Base-by-base conservation (phyloP, 768 basidiomycete species). In the Auricularia sp. region DNA sequence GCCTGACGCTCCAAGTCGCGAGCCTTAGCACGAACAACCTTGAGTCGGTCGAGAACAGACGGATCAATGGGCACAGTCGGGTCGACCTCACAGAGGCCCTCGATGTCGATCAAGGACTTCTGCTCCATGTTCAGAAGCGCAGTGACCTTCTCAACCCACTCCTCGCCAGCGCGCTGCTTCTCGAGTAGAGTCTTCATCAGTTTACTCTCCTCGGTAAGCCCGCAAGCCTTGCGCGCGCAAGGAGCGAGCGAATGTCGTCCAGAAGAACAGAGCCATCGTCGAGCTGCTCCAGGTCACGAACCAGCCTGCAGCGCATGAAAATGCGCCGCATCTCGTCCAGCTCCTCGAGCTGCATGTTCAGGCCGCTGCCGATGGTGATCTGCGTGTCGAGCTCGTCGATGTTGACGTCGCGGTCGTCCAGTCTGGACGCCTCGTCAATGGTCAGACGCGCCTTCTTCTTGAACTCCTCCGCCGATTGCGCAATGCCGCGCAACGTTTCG, bases 341-440 rank as follows among this genome's bases (percentile, higher is more conserved):
- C 73, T 94, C 92, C 14, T 92, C 89, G 21, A 96, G 78, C 62
- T 85, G 81, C n/a, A 96, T 87, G 68, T 93, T 94, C 63, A 95
- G 75, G 8, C 89, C 87, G 2, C 86, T 86, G 1, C 85, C 87
- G 34, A 89, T 82, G 62, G 85, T 72, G 64, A 92, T 80, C 2
- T 93, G 77, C 44, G 81, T 83, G 67, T 87, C 87, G 74, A 90
- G 92, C 54, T 89, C 86, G 64, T 81, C 78, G 65, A 92, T 76
- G 70, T 82, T 88, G 18, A 79, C 76, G 54, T 84, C 77, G 71
- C 84, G 83, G 61, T 84, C 80, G 11, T 78, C 74, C 42, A 79
- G 78, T 6, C 72, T 66, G 10, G 74, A 71, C 0, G 77, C 76
- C 1, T 81, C 73, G 54, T 75, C 72, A 61, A 92, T 80, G 10